Base-by-base conservation (phyloP, 352 stramenopile species). In the Stramenopiles sp. region DNA sequence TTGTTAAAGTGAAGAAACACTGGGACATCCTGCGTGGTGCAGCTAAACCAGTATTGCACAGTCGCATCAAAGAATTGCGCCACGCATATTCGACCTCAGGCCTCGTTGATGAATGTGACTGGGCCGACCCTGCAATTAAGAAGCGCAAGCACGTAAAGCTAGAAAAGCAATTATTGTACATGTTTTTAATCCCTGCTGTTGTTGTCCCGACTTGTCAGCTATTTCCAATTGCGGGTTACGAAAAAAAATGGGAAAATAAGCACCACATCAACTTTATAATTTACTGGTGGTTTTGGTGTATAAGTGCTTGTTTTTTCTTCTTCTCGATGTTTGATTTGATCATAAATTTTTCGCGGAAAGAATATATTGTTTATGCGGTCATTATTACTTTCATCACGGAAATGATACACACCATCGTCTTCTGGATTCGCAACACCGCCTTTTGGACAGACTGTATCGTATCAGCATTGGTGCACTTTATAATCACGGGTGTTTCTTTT, bases 251-350 rank as follows among this genome's bases (percentile, higher is more conserved):
- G 30, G 4, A 78, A 33, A 33, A 78, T 78, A 78, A 78, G 14
- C 71, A 78, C 31, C 31, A 78, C 22, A 33, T 31, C 71, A 31
- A 33, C 31, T 78, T 78, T 78, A 31, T 78, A 14, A 14, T 78
- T 4, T 78, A 78, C 22, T 78, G 71, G 71, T 78, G 4, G 1
- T 78, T 78, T 14, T 78, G 71, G 71, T 33, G 30, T 31, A 78
- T 78, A 14, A 33, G 30, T 78, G 71, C 71, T 14, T 31, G 30
- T 31, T 78, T 78, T 78, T 78, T 78, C 71, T 78, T 78, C 14
- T 78, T 78, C 22, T 78, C 71, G 8, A 78, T 78, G 71, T 78
- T 78, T 78, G 71, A 78, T 31, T 78, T 78, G 22, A 78, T 78
- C 14, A 33, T 78, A 4, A 78, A 78, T 31, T 33, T 78, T 8